Evolutionary conservation across 805 yeast species (phyloP).

Genomic region (Vanderwaltozyma tropicalis): DNA sequence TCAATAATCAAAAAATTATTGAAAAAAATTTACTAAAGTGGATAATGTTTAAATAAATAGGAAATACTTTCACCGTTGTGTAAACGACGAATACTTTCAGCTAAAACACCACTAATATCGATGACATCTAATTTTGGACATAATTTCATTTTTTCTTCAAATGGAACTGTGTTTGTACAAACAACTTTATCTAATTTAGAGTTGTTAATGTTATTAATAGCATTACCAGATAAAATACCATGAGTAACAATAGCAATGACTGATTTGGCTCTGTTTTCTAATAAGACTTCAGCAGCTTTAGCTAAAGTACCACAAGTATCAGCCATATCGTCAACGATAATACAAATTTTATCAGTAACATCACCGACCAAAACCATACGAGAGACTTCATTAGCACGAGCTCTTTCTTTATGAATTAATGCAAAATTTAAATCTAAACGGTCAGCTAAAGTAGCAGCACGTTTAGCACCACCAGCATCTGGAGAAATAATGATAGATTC

Average conservation of each 20-base stretch:
- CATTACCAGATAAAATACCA: constrained; percentile 83
- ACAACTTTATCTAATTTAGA: constrained; percentile 64
- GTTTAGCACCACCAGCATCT: constrained; percentile 98
- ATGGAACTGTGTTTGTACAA: constrained; percentile 90
- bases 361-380: constrained; percentile 96
- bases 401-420: constrained; percentile 91
- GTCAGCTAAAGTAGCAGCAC: constrained; percentile 92
- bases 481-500: constrained; percentile 83
- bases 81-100: constrained; percentile 87
- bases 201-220: constrained; percentile 58
- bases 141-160: constrained; percentile 45
- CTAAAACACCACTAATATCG: constrained; percentile 78
- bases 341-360: constrained; percentile 71
- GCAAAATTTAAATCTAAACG: constrained; percentile 88
- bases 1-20: neutral
- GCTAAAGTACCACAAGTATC: constrained; percentile 96
- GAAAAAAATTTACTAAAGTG: constrained; percentile 8
- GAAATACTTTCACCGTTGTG: constrained; percentile 92
- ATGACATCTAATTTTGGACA: constrained; percentile 59
- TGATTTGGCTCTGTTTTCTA: constrained; percentile 69
- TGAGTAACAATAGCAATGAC: constrained; percentile 94
- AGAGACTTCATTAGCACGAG: constrained; percentile 87
- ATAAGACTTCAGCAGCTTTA: constrained; percentile 82
- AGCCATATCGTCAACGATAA: constrained; percentile 94
- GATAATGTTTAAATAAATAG: constrained; percentile 44